Conservation (phyloP, 140 eudicot genomes). For the Erigeron philadelphicus region DNA sequence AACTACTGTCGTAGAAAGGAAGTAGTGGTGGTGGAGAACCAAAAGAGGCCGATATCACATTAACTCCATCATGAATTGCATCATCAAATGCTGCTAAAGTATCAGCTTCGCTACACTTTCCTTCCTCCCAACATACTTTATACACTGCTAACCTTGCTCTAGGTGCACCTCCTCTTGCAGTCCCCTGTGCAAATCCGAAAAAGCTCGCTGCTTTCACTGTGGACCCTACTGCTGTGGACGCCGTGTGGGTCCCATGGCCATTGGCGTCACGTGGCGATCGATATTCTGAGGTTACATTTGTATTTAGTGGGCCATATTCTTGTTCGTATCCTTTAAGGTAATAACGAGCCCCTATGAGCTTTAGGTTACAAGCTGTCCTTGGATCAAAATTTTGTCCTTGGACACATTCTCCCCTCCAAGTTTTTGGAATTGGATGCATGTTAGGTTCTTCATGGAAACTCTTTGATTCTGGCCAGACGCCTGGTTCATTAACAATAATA, state of each 20-base stretch:
- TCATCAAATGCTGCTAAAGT: slow-evolving; percentile 65
- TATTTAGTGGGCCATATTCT: slow-evolving; percentile 33
- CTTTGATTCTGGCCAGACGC: slow-evolving; percentile 73
- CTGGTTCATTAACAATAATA: slow-evolving; percentile 27
- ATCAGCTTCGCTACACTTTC: slow-evolving; percentile 52
- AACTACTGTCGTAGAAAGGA: slow-evolving; percentile 29
- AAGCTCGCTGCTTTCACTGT: slow-evolving; percentile 39
- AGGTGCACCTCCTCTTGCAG: slow-evolving; percentile 74
- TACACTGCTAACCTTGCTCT: slow-evolving; percentile 68
- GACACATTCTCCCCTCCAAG: slow-evolving; percentile 64
- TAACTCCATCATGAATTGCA: slow-evolving; percentile 67
- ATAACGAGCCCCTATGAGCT: slow-evolving; percentile 72
- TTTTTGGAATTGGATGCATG: slow-evolving; percentile 45
- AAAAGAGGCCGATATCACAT: slow-evolving; percentile 59
- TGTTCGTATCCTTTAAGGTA: slow-evolving; percentile 54
- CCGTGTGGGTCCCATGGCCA: slow-evolving; percentile 85
- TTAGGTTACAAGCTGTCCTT: slow-evolving; percentile 43
- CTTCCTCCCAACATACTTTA: slow-evolving; percentile 68
- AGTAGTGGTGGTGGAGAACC: slow-evolving; percentile 48
- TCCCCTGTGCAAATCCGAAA: slow-evolving; percentile 50
- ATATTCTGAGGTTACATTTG: slow-evolving; percentile 33
- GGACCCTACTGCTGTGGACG: slow-evolving; percentile 68
- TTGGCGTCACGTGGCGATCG: slow-evolving; percentile 50
- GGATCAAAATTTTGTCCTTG: slow-evolving; percentile 50
- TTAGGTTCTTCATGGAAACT: slow-evolving; percentile 62